phyloP scores from a whole-genome alignment of 1,139 yeast genomes.

The Pichia sp. region DNA sequence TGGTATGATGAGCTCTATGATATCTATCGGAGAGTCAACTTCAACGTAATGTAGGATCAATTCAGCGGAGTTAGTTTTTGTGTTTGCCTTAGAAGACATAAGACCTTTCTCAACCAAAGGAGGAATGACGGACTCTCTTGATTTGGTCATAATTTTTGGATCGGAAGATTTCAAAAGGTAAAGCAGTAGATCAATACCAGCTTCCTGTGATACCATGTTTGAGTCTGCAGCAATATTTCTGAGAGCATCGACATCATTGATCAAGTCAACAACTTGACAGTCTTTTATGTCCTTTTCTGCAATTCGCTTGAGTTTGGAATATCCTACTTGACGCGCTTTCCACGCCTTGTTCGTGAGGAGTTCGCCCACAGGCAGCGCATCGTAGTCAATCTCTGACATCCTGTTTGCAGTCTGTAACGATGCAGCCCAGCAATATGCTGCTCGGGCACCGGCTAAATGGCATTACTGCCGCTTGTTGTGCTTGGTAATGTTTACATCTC shows the following conservation, averaged over 20 bases:
- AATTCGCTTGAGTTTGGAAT: conserved; percentile 52
- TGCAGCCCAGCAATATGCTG: too few species aligned
- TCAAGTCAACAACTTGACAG: conserved; percentile 46
- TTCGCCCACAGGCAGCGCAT: conserved; percentile 60
- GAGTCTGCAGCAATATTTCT: conserved; percentile 62
- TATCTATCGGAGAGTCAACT: conserved; percentile 54
- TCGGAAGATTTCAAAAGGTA: conserved; percentile 61
- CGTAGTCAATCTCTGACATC: too few species aligned
- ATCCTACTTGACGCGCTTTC: conserved; percentile 83
- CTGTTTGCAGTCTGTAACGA: too few species aligned
- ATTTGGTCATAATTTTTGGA: conserved; percentile 30
- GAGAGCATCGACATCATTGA: conserved; percentile 43
- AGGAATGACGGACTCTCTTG: conserved; percentile 42
- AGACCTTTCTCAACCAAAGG: conserved; percentile 75
- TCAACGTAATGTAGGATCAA: conserved; percentile 60
- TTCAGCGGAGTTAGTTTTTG: conserved; percentile 60
- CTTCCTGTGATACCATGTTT: conserved; percentile 90
- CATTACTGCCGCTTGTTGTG: too few species aligned
- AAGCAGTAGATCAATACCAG: conserved; percentile 54
- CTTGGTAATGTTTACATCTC: too few species aligned
- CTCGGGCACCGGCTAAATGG: too few species aligned
- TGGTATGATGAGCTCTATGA: conserved; percentile 64
- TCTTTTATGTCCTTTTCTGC: conserved; percentile 53
- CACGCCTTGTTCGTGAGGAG: conserved; percentile 45
- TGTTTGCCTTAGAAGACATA: conserved; percentile 67